A percentile compares a stretch with the other conserved stretches of the same genome.
Evolutionary conservation across 2,329 filamentous ascomycete genomes (phyloP).

Genomic region (Botryotinia globosa): DNA sequence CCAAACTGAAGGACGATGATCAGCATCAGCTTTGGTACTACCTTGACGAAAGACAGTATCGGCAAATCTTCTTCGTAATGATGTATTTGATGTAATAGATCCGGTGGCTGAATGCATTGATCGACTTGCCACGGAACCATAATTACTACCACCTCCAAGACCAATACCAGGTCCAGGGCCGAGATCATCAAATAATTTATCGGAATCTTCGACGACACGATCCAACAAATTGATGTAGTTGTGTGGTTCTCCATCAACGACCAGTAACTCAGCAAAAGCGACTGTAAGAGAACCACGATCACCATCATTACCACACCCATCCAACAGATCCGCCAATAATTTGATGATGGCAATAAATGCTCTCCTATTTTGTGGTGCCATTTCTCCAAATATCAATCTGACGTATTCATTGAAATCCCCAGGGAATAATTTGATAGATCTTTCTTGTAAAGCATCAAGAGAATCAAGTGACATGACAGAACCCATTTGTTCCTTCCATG

Average conservation of each 20-base stretch:
- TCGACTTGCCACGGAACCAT: slow-evolving; percentile 34
- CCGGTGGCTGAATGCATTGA: slow-evolving; percentile 47
- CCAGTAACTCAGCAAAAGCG: slow-evolving; percentile 83
- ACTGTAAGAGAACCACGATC: slow-evolving; percentile 85
- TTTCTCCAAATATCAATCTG: slow-evolving; percentile 60
- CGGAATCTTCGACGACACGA: slow-evolving; percentile 83
- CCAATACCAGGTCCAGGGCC: slow-evolving; percentile 36
- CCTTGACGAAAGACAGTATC: slow-evolving; percentile 73
- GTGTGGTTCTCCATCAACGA: slow-evolving; percentile 71
- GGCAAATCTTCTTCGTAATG: slow-evolving; percentile 80
- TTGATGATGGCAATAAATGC: slow-evolving; percentile 83
- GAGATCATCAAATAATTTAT: slow-evolving; percentile 76
- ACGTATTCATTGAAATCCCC: slow-evolving; percentile 72
- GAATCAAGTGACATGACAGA: slow-evolving; percentile 71
- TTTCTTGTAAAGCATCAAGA: slow-evolving; percentile 71
- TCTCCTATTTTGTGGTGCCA: slow-evolving; percentile 68
- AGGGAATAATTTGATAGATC: slow-evolving; percentile 62
- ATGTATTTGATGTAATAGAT: slow-evolving; percentile 81
- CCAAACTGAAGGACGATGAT: slow-evolving; percentile 75
- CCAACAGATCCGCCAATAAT: slow-evolving; percentile 80
- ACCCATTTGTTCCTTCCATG: slow-evolving; percentile 87
- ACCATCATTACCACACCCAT: slow-evolving; percentile 86
- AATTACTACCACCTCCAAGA: slow-evolving; percentile 24
- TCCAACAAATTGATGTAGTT: slow-evolving; percentile 87
- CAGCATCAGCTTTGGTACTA: slow-evolving; percentile 67